Evolutionary conservation across 202 grass and related monocot species (phyloP), one percentile per base, ranked within the genome.

Genomic region (Panicum virgatum): DNA sequence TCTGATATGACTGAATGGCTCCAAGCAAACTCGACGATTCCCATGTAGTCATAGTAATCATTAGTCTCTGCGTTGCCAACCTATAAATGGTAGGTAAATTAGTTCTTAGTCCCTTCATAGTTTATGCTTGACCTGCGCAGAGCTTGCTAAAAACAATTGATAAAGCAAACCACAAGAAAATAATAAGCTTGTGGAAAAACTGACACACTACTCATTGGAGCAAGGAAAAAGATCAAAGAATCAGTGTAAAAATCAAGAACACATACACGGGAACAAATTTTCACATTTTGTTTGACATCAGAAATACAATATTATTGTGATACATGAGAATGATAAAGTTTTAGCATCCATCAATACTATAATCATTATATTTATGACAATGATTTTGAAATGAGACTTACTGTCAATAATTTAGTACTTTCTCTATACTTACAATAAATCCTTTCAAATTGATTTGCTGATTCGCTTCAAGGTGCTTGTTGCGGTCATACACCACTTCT

Each of bases 1-100:
- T 94, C 94, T 23, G 94, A 92, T 44, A 97, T 90, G 22, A 97
- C 87, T 2, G 91, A 73, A 16, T 94, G 94, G 69, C 91, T 94
- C 91, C 94, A 97, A 13, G 94, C 94, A 12, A 94, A 97, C 79
- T 97, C 91, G 0, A 92, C 76, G 29, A 89, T 78, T 43, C 83
- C 94, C 73, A 90, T 94, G 6, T 62, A 44, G 46, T 97, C 94
- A 26, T 92, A 94, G 72, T 92, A 94, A 62, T 94, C 51, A 70
- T 94, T 83, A 15, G 91, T 97, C 71, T 90, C 82, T 15, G 91
- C 80, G 32, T 97, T 97, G 9, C 94, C 94, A 69, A 90, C 91
- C 94, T 97, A 75, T 51, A 73, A 76, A 83, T 42, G 7, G 1
- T 46, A 72, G 29, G 11, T 58, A 50, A 52, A 6, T 78, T 78